Conservation (phyloP, 228 moss, liverwort and hornwort genomes). For the Sphagnum magellanicum region DNA sequence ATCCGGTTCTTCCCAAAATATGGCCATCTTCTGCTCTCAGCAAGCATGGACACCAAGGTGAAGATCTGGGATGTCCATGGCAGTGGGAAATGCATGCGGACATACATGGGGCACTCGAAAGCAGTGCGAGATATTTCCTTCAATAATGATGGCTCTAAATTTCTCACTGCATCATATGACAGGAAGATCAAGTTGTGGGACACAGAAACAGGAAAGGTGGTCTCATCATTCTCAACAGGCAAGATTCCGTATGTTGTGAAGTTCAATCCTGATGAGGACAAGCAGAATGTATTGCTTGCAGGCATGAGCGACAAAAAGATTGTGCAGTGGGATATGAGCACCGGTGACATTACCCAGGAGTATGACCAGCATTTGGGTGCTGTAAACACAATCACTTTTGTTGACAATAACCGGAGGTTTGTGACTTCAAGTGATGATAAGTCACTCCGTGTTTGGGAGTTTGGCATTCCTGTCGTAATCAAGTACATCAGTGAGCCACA, state of each 20-base stretch:
- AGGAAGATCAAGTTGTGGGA: conserved; percentile 94
- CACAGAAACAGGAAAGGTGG: conserved; percentile 86
- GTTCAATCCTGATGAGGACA: conserved; percentile 95
- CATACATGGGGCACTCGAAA: conserved; percentile 95
- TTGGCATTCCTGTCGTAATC: conserved; percentile 95
- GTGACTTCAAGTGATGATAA: conserved; percentile 98
- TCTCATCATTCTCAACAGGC: conserved; percentile 78
- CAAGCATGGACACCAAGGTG: conserved; percentile 96
- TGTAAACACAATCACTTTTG: conserved; percentile 95
- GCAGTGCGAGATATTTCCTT: conserved; percentile 89
- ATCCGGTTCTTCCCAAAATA: conserved; percentile 89
- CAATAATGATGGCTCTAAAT: conserved; percentile 91
- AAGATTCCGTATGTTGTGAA: conserved; percentile 97
- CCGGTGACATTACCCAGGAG: conserved; percentile 80
- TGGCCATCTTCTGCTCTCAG: conserved; percentile 91
- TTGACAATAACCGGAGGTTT: conserved; percentile 89
- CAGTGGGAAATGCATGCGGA: conserved; percentile 94
- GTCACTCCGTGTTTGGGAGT: conserved; percentile 95
- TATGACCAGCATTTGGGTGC: conserved; percentile 98
- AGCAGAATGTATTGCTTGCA: conserved; percentile 80
- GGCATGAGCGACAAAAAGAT: conserved; percentile 99
- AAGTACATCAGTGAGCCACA: conserved; percentile 98
- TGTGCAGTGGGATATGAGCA: conserved; percentile 97
- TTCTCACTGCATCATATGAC: conserved; percentile 89
- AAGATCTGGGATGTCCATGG: conserved; percentile 99